Percentiles rank a stretch among this genome's conserved stretches.
These are phyloP conservation scores for Cadophora malorum DNA, from an alignment of 2,329 filamentous ascomycete genomes.

Conservation along the genomic window DNA sequence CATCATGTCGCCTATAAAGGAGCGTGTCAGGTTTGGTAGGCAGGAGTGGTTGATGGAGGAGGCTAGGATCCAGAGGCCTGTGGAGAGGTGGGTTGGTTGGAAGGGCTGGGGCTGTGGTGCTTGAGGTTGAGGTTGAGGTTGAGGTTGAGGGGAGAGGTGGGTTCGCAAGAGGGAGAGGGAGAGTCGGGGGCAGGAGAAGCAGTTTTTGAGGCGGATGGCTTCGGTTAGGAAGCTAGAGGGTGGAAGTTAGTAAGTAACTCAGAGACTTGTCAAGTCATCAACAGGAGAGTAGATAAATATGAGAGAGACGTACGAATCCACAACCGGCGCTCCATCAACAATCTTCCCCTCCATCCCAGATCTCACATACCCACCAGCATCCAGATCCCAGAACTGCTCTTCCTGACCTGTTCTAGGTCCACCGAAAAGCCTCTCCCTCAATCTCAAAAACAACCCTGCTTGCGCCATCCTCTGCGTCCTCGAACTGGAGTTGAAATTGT, in stretches of 20 bases:
- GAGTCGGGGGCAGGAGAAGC: slow-evolving; percentile 28
- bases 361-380: slow-evolving; percentile 29
- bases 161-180: slow-evolving; percentile 29
- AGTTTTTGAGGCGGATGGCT: slow-evolving; percentile 33
- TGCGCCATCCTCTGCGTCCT: slow-evolving; percentile 28
- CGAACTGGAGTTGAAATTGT: slow-evolving; percentile 30
- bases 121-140: too few species aligned
- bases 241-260: background rate
- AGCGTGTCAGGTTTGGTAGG: slow-evolving; percentile 28
- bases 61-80: slow-evolving; percentile 29
- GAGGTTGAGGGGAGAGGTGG: background rate
- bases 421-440: slow-evolving; percentile 27
- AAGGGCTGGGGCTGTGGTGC: background rate
- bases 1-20: slow-evolving; percentile 34
- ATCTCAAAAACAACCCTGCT: slow-evolving; percentile 25
- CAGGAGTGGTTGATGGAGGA: slow-evolving; percentile 34
- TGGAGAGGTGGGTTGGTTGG: slow-evolving; percentile 18
- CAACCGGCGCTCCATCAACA: slow-evolving; percentile 31
- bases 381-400: slow-evolving; percentile 26
- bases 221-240: slow-evolving; percentile 28
- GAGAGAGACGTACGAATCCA: slow-evolving; percentile 28
- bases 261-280: background rate
- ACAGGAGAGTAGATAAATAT: background rate
- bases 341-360: slow-evolving; percentile 27
- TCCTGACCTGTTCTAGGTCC: slow-evolving; percentile 12